These are phyloP conservation scores for Kwoniella europaea DNA, from an alignment of 768 basidiomycete genomes.

Conservation along the genomic window DNA sequence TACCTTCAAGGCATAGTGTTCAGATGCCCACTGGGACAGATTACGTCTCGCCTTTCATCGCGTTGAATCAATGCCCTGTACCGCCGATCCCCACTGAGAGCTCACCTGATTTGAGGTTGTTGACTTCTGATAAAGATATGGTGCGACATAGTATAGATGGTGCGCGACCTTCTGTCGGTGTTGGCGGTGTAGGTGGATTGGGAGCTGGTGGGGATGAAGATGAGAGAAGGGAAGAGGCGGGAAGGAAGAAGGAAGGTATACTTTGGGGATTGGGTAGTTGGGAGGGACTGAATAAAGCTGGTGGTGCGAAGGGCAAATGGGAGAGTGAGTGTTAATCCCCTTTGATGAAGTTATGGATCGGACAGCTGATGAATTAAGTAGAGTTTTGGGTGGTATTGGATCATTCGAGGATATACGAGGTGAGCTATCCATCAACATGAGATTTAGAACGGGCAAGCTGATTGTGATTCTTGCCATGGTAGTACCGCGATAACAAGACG, in stretches of 20 bases:
- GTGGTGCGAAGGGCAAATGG: slow-evolving; percentile 51
- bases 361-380: slow-evolving; percentile 10
- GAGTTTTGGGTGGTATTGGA: slow-evolving; percentile 58
- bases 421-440: too few relatives aligned
- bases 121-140: neutral
- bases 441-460: too few relatives aligned
- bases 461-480: too few relatives aligned
- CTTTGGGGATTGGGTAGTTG: slow-evolving; percentile 55
- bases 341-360: neutral
- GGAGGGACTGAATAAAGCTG: slow-evolving; percentile 51
- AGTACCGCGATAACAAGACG: slow-evolving; percentile 51
- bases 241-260: slow-evolving; percentile 57
- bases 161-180: slow-evolving; percentile 1
- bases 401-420: slow-evolving; percentile 55
- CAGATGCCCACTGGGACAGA: slow-evolving; percentile 23
- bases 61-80: neutral
- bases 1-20: slow-evolving; percentile 31
- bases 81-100: slow-evolving; percentile 3
- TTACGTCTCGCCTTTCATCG: slow-evolving; percentile 30
- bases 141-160: slow-evolving; percentile 16
- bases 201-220: slow-evolving; percentile 46
- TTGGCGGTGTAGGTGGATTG: slow-evolving; percentile 39
- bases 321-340: slow-evolving; percentile 47
- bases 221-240: slow-evolving; percentile 44
- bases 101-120: slow-evolving; percentile 18